phyloP scores from a whole-genome alignment of 1,139 yeast genomes.

The Sporopachydermia cereana region DNA sequence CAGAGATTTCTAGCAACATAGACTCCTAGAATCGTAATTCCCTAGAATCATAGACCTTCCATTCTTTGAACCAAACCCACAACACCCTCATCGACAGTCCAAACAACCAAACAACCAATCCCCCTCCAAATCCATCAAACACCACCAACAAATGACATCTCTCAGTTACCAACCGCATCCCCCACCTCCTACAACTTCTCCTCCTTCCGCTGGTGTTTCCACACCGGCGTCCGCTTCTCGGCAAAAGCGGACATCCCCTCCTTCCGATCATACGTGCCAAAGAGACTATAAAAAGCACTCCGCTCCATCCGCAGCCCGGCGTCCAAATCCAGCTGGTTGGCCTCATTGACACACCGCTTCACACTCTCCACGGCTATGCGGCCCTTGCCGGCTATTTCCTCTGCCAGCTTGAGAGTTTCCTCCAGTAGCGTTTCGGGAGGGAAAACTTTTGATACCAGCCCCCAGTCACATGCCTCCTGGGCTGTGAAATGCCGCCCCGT shows the following conservation, averaged over 20 bases:
- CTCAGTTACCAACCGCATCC: too few species aligned
- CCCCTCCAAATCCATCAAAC: too few species aligned
- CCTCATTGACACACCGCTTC: conserved; percentile 33
- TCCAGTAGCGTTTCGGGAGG: conserved; percentile 30
- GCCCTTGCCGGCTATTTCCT: conserved; percentile 29
- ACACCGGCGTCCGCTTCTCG: conserved; percentile 31
- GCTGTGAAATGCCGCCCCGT: conserved; percentile 36
- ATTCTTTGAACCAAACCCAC: too few species aligned
- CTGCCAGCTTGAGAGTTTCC: conserved; percentile 34
- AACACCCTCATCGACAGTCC: too few species aligned
- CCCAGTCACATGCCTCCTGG: conserved; percentile 35
- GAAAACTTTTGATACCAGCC: conserved; percentile 33
- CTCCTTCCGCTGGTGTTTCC: background rate
- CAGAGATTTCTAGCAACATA: too few species aligned
- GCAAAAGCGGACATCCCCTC: conserved; percentile 42
- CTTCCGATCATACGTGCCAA: conserved; percentile 34
- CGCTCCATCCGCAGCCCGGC: conserved; percentile 34
- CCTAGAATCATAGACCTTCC: too few species aligned
- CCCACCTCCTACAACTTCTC: background rate
- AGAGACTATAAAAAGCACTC: conserved; percentile 31
- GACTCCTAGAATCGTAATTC: too few species aligned
- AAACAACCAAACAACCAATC: too few species aligned
- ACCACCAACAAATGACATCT: too few species aligned
- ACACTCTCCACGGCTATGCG: conserved; percentile 35
- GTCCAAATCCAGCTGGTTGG: conserved; percentile 26